phyloP scores from a whole-genome alignment of 2,329 filamentous ascomycete genomes.

The Ophiostoma quercus region DNA sequence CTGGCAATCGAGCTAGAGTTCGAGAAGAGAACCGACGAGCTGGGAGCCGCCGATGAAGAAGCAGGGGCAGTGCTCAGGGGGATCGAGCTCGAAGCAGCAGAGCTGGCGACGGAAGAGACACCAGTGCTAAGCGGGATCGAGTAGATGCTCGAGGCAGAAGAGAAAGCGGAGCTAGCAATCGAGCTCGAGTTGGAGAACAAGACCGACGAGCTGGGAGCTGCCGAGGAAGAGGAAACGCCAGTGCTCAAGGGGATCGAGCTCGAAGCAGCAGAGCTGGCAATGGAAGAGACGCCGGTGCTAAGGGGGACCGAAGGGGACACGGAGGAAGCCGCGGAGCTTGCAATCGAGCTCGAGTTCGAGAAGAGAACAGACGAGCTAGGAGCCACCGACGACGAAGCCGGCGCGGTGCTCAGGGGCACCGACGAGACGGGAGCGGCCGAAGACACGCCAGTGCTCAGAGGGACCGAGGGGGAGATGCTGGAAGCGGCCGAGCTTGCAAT shows the following conservation, averaged over 20 bases:
- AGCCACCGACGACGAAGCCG: not conserved
- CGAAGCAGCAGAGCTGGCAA: not conserved
- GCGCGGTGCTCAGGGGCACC: not conserved
- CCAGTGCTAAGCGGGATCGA: not conserved
- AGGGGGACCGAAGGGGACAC: not conserved
- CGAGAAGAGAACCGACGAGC: not conserved
- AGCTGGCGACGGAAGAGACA: not conserved
- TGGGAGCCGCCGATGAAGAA: not conserved
- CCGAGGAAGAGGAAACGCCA: not conserved
- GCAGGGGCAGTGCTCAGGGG: constrained; percentile 4
- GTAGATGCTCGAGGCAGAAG: not conserved
- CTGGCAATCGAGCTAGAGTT: not conserved
- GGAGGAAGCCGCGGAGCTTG: not conserved
- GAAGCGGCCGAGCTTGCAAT: not conserved
- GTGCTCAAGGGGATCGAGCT: not conserved
- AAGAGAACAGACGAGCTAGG: not conserved
- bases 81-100: not conserved
- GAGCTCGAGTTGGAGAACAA: not conserved
- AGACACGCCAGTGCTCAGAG: not conserved
- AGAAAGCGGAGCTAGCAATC: not conserved
- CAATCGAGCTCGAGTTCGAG: not conserved
- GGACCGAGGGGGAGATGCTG: not conserved
- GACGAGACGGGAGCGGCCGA: not conserved
- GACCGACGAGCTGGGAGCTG: not conserved
- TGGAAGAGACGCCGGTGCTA: not conserved